Evolutionary conservation across 768 basidiomycete genomes (phyloP), one percentile per base, ranked within the genome.

Genomic region (Phaeotremella skinneri): DNA sequence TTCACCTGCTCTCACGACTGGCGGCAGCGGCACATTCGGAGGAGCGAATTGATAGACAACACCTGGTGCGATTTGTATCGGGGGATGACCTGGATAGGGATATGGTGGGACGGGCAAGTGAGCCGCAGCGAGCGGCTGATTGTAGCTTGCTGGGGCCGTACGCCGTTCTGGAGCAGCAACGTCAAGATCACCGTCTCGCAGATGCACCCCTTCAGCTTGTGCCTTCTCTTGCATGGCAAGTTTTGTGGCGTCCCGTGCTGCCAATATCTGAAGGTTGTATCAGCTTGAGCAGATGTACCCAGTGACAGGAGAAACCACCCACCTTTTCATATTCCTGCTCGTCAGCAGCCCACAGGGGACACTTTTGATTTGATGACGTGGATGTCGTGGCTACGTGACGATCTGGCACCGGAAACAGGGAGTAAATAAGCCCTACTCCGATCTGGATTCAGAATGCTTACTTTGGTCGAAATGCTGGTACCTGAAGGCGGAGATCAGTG

Each of bases 381-480:
- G 21, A 43, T 49, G 20, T 61, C 47, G 25, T 25, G 13, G 20
- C 23, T 39, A 23, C 52, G 58, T n/a, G 59, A 55, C 4, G 47
- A 37, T 4, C 57, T 56, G 29, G 27, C 64, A 64, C 30, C 0
- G 11, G 5, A 39, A n/a, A 16, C 6, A 9, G 6, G 25, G 29
- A 17, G 23, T 51, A 13, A 55, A 27, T 55, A 17, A 23, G 27
- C 11, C 42, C 42, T 43, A 43, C 23, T 21, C 25, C 17, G 3
- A 32, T 26, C 25, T 16, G n/a, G 20, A 7, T 2, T 5, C 17
- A 30, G 25, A 16, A 20, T 9, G 32, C 67, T 59, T 30, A 71
- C 69, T 60, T 47, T 66, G 70, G 47, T 74, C 69, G 52, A 76
- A 76, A 56, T 76, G 75, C 1, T 65, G 60, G 59, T 76, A 76